phyloP scores from a whole-genome alignment of 225 moss, liverwort and hornwort genomes.

The Rhytidiadelphus loreus region DNA sequence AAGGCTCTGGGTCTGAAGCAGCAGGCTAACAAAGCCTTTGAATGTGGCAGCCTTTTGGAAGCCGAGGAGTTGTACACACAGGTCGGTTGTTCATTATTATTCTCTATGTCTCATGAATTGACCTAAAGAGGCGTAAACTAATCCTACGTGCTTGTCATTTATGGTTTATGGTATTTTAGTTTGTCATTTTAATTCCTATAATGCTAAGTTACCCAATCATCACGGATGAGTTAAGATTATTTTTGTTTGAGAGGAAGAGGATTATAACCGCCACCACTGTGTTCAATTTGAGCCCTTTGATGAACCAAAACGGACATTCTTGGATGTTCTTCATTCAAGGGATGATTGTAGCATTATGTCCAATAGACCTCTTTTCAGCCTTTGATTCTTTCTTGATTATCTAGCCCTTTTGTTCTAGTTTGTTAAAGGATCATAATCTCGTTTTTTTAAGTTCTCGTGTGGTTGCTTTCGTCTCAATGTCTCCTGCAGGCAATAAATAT shows the following conservation, averaged over 20 bases:
- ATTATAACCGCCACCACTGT: too few relatives aligned
- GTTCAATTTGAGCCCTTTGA: neutral
- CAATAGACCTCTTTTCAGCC: neutral
- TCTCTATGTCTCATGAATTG: neutral
- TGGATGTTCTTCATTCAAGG: neutral
- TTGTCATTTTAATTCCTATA: neutral
- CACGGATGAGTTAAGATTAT: neutral
- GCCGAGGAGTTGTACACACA: slow-evolving; percentile 52
- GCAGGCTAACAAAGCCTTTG: slow-evolving; percentile 55
- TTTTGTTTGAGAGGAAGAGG: neutral
- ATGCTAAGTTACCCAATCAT: neutral
- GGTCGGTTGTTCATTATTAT: neutral
- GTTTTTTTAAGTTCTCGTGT: neutral
- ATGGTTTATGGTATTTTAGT: neutral
- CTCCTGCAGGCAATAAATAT: slow-evolving; percentile 1
- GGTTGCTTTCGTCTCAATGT: neutral
- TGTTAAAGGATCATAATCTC: neutral
- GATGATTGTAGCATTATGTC: neutral
- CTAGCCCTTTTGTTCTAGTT: neutral
- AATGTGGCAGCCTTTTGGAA: slow-evolving; percentile 25
- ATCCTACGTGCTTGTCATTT: neutral
- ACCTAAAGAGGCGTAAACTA: neutral
- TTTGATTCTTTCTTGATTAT: neutral
- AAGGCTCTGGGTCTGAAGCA: slow-evolving; percentile 56
- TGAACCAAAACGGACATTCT: neutral